phyloP scores from a whole-genome alignment of 1,284 basidiomycete genomes.

The Thelephora terrestris region DNA sequence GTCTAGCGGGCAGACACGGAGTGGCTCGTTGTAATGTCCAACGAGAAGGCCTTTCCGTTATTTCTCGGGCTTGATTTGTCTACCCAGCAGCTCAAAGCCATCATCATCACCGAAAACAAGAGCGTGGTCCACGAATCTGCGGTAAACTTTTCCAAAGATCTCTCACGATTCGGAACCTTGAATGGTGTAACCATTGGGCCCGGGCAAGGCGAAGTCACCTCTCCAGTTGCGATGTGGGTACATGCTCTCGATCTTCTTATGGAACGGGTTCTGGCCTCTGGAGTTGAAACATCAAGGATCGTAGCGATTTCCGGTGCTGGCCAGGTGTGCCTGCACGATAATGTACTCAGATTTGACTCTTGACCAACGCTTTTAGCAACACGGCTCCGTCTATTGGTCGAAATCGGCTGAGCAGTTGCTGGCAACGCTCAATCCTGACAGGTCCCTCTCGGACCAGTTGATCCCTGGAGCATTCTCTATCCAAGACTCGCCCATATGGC shows the following conservation, averaged over 20 bases:
- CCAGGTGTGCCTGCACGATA: slow-evolving; percentile 37
- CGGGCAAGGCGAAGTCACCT: slow-evolving; percentile 61
- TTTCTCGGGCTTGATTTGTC: slow-evolving; percentile 86
- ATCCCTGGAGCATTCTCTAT: slow-evolving; percentile 61
- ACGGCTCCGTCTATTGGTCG: slow-evolving; percentile 87
- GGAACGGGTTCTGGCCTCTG: slow-evolving; percentile 51
- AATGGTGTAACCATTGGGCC: slow-evolving; percentile 67
- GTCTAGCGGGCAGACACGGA: too few species aligned
- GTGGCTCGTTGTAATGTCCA: not conserved
- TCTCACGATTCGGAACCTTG: slow-evolving; percentile 62
- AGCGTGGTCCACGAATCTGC: slow-evolving; percentile 61
- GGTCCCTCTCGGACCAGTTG: slow-evolving; percentile 45
- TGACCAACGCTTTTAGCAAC: slow-evolving; percentile 49
- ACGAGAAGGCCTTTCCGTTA: slow-evolving; percentile 27
- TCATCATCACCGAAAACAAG: slow-evolving; percentile 53
- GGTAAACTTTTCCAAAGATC: slow-evolving; percentile 75
- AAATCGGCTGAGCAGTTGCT: slow-evolving; percentile 43
- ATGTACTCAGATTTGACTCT: not conserved
- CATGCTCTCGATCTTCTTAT: slow-evolving; percentile 77
- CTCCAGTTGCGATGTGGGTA: slow-evolving; percentile 78
- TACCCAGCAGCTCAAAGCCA: slow-evolving; percentile 79
- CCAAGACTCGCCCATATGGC: slow-evolving; percentile 78
- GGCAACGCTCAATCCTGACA: slow-evolving; percentile 39
- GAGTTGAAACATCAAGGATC: slow-evolving; percentile 50
- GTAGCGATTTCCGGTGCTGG: slow-evolving; percentile 65